phyloP scores from a whole-genome alignment of 2,329 filamentous ascomycete species.

The Lecanicillium sp. region DNA sequence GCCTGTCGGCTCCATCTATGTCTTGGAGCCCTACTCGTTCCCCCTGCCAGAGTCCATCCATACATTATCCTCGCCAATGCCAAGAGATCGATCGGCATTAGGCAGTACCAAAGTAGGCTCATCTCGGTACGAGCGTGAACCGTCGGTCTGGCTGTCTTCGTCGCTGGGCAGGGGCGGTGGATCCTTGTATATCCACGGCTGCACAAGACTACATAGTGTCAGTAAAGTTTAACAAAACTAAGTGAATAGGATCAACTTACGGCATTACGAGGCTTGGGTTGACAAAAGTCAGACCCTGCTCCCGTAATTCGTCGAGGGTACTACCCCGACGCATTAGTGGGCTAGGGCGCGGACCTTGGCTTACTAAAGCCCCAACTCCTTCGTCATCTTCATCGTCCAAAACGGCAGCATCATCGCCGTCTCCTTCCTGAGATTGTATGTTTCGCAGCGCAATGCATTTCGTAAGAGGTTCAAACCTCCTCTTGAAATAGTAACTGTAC shows the following conservation, averaged over 20 bases:
- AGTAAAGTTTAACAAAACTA: constrained; percentile 2
- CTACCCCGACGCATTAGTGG: constrained; percentile 43
- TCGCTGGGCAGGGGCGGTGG: constrained; percentile 31
- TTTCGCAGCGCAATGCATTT: constrained; percentile 87
- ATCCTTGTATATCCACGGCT: constrained; percentile 60
- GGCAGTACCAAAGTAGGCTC: constrained; percentile 21
- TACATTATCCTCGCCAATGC: constrained; percentile 31
- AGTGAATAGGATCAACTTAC: constrained; percentile 33
- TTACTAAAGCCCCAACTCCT: constrained; percentile 16
- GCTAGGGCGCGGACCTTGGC: constrained; percentile 25
- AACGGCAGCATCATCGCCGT: constrained; percentile 25
- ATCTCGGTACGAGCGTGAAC: constrained; percentile 10
- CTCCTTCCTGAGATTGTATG: constrained; percentile 50
- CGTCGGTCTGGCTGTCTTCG: constrained; percentile 18
- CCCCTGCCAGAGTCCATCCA: constrained; percentile 19
- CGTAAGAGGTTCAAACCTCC: constrained; percentile 80
- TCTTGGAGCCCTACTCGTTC: too few relatives aligned
- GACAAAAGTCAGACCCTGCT: constrained; percentile 62
- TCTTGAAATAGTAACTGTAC: constrained; percentile 77
- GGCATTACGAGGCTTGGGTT: constrained; percentile 67
- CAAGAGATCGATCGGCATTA: constrained; percentile 25
- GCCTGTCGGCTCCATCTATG: too few relatives aligned
- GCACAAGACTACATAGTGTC: constrained; percentile 43
- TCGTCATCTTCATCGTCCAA: constrained; percentile 35
- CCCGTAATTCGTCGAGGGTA: constrained; percentile 64